Conservation (phyloP, 148 eudicot species). For the Fagopyrum esculentum region DNA sequence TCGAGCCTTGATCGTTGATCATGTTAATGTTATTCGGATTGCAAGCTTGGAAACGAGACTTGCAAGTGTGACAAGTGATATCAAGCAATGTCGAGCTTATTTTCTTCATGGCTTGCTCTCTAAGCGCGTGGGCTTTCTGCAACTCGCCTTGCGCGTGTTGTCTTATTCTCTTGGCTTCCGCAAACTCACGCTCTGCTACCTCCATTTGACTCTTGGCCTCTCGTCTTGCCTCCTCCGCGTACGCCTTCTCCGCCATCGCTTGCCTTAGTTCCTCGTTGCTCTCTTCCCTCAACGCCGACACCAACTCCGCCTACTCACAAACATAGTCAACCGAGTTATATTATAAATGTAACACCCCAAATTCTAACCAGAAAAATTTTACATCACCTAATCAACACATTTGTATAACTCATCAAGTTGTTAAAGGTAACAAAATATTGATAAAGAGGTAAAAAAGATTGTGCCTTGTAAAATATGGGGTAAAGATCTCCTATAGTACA, state of each 20-base stretch:
- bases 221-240: constrained; percentile 62
- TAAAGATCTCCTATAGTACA: too few species aligned
- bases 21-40: background rate
- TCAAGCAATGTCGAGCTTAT: constrained; percentile 37
- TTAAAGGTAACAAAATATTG: too few species aligned
- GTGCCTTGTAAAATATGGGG: too few species aligned
- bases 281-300: constrained; percentile 26
- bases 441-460: too few species aligned
- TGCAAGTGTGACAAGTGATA: constrained; percentile 70
- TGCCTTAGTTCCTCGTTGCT: constrained; percentile 43
- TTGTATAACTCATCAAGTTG: too few species aligned
- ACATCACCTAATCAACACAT: too few species aligned
- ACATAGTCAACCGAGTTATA: background rate
- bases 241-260: constrained; percentile 62
- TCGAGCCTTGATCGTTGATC: background rate
- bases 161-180: constrained; percentile 61
- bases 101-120: constrained; percentile 48
- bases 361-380: too few species aligned
- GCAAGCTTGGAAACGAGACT: constrained; percentile 29
- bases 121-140: constrained; percentile 57
- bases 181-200: constrained; percentile 57
- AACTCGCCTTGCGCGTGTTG: constrained; percentile 65
- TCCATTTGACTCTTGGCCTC: constrained; percentile 62
- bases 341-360: background rate
- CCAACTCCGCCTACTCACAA: background rate